Evolutionary conservation across 2,329 filamentous ascomycete genomes (phyloP).

Genomic region (Xylaria sp.): DNA sequence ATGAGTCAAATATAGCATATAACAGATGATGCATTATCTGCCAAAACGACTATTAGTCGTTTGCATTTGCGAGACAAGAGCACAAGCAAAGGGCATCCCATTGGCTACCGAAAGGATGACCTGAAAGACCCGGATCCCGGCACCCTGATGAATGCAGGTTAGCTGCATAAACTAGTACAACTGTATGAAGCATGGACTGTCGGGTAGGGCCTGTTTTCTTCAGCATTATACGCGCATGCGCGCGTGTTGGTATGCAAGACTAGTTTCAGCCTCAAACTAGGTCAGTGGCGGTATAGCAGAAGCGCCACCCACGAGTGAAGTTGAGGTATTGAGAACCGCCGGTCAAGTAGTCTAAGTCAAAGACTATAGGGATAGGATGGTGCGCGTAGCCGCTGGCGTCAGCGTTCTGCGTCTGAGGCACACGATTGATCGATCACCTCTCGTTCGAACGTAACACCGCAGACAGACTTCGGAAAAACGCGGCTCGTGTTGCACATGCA

Average conservation of each 20-base stretch:
- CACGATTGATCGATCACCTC: neutral
- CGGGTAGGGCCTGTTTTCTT: neutral
- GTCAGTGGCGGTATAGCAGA: neutral
- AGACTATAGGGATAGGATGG: neutral
- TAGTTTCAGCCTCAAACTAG: slow-evolving; percentile 22
- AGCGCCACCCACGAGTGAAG: neutral
- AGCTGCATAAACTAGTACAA: neutral
- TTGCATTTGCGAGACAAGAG: neutral
- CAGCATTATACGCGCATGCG: neutral
- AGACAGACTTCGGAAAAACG: neutral
- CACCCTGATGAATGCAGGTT: neutral
- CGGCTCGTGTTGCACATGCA: neutral
- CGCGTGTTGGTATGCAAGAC: slow-evolving; percentile 16
- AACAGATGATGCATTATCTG: no score
- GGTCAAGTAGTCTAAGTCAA: neutral
- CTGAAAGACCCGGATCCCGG: neutral
- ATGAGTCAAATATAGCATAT: slow-evolving; percentile 16
- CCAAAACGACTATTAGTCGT: no score
- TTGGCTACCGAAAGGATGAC: neutral
- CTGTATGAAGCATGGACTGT: neutral
- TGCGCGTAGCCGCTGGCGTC: neutral
- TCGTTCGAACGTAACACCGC: neutral
- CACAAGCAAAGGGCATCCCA: neutral
- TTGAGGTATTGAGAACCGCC: neutral
- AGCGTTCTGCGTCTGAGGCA: neutral